Conservation (phyloP, 169 alveolate species). For the Eimeria necatrix region DNA sequence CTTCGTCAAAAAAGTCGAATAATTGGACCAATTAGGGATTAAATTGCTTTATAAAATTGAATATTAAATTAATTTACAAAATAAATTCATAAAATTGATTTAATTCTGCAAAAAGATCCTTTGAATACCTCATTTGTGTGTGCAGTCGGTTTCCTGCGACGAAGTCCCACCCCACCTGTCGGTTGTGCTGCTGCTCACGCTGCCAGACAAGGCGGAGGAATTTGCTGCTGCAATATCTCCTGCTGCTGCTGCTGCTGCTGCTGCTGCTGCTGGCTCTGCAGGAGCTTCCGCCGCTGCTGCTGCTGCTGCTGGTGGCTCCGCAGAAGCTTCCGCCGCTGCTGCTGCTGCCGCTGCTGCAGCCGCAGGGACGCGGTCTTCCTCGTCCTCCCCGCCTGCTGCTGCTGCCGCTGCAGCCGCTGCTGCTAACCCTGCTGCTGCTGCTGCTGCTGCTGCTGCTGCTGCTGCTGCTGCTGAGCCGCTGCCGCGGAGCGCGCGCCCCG, state of each 20-base stretch:
- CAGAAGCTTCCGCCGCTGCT: not conserved
- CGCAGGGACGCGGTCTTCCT: too few relatives aligned
- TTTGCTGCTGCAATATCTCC: not conserved
- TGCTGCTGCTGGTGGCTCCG: not conserved
- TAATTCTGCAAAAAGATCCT: too few relatives aligned
- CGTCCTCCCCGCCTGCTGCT: not conserved
- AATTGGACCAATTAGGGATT: too few relatives aligned
- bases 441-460: not conserved
- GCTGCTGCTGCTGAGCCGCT: not conserved
- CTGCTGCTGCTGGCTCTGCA: not conserved
- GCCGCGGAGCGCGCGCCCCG: constrained; percentile 6
- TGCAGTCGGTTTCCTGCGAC: constrained; percentile 46
- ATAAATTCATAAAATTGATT: too few relatives aligned
- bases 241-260: not conserved
- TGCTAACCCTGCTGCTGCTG: not conserved
- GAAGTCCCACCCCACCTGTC: constrained; percentile 1
- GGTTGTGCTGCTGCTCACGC: not conserved
- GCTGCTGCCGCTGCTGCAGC: too few relatives aligned
- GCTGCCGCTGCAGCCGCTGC: not conserved
- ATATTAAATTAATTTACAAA: too few relatives aligned
- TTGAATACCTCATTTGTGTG: not conserved
- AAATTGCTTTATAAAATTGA: too few relatives aligned
- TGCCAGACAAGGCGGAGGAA: not conserved
- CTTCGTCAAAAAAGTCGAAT: too few relatives aligned
- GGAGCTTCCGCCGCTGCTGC: not conserved